Evolutionary conservation across 1,284 basidiomycete species (phyloP).

Genomic region (Cerioporus squamosus): DNA sequence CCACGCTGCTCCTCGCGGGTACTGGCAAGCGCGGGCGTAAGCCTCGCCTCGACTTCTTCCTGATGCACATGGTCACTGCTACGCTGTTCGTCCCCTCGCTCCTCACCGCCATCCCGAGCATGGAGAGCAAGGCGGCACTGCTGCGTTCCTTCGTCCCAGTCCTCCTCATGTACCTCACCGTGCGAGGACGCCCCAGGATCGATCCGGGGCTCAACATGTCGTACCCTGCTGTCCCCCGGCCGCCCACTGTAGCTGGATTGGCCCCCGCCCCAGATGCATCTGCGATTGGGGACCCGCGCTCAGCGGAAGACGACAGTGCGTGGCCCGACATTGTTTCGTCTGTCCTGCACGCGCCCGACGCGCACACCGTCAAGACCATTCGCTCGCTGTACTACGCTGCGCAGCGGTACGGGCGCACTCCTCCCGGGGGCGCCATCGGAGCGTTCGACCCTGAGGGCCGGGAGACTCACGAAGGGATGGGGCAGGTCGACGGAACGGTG

Average conservation of each 20-base stretch:
- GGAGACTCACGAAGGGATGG: conserved; percentile 50
- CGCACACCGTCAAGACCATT: conserved; percentile 65
- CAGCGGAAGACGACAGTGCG: conserved; percentile 49
- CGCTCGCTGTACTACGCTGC: conserved; percentile 59
- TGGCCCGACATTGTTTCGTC: conserved; percentile 64
- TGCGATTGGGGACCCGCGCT: conserved; percentile 42
- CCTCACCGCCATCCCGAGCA: conserved; percentile 41
- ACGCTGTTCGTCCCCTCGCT: conserved; percentile 63
- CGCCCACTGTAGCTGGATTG: conserved; percentile 13
- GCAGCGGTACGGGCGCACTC: conserved; percentile 50
- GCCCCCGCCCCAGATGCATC: conserved; percentile 27
- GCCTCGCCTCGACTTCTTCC: conserved; percentile 69
- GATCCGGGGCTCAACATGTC: conserved; percentile 58
- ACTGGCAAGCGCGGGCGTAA: conserved; percentile 54
- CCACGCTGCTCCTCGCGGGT: conserved; percentile 56
- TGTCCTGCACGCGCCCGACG: conserved; percentile 58
- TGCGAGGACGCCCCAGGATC: conserved; percentile 64
- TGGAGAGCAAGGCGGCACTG: conserved; percentile 47
- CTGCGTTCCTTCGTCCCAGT: conserved; percentile 52
- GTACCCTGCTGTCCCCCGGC: conserved; percentile 51
- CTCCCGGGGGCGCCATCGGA: conserved; percentile 49
- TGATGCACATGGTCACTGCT: conserved; percentile 72
- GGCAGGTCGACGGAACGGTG: conserved; percentile 60
- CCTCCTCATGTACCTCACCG: conserved; percentile 47
- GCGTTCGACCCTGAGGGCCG: conserved; percentile 40